These are phyloP conservation scores for Leishmania mexicana DNA, from an alignment of 208 protist genomes.

Conservation along the genomic window DNA sequence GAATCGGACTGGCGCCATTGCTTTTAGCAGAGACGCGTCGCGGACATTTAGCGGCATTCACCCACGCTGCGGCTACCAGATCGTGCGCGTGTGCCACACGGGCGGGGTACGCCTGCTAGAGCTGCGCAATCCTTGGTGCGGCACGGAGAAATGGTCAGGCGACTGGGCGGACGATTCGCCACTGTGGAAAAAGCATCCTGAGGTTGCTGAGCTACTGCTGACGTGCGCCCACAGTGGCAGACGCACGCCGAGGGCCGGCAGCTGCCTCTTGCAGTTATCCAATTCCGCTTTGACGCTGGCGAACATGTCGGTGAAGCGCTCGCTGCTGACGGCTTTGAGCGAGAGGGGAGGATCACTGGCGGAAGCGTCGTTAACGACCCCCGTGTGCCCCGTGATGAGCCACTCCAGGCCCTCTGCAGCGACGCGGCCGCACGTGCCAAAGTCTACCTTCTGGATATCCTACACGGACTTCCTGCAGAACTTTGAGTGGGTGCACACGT, in stretches of 20 bases:
- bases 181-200: conserved; percentile 66
- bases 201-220: conserved; percentile 51
- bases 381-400: neutral
- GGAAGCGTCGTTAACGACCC: neutral
- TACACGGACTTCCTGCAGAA: conserved; percentile 71
- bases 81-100: conserved; percentile 61
- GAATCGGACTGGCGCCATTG: conserved; percentile 30
- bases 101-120: conserved; percentile 66
- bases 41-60: conserved; percentile 58
- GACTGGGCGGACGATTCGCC: conserved; percentile 78
- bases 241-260: neutral
- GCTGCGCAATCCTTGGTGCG: conserved; percentile 51
- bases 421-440: neutral
- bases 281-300: neutral
- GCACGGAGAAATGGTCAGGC: conserved; percentile 51
- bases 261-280: neutral
- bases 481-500: conserved; percentile 74
- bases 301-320: conserved; percentile 13
- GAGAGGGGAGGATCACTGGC: neutral
- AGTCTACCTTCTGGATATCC: conserved; percentile 83
- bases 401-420: neutral
- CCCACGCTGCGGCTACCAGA: conserved; percentile 50
- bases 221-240: conserved; percentile 5
- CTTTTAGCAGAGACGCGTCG: conserved; percentile 37
- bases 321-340: conserved; percentile 19